These are phyloP conservation scores for Eucalyptus sideroxylon DNA, from an alignment of 345 rosid species.

Conservation along the genomic window DNA sequence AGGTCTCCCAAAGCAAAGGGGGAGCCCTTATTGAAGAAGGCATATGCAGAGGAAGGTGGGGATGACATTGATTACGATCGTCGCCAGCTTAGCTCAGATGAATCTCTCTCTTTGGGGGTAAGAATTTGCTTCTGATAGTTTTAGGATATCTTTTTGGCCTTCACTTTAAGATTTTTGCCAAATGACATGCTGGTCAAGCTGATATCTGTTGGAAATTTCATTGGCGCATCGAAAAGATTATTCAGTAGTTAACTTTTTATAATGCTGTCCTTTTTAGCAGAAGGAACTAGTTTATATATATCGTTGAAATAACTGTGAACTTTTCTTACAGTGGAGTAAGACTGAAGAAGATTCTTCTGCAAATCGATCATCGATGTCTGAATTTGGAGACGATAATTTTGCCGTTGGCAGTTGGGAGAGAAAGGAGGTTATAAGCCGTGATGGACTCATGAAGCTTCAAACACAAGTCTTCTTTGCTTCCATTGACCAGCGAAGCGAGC, in stretches of 20 bases:
- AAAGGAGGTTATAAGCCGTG: slow-evolving; percentile 74
- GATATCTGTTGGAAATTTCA: background rate
- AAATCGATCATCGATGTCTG: slow-evolving; percentile 55
- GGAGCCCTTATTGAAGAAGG: slow-evolving; percentile 88
- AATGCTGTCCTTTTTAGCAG: background rate
- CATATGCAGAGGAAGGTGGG: slow-evolving; percentile 94
- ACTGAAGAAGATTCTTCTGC: slow-evolving; percentile 54
- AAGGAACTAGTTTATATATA: background rate
- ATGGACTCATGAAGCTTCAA: slow-evolving; percentile 80
- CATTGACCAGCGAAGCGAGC: slow-evolving; percentile 89
- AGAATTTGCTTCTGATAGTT: slow-evolving; percentile 1
- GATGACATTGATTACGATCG: slow-evolving; percentile 98
- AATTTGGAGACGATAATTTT: slow-evolving; percentile 92
- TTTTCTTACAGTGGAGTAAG: slow-evolving; percentile 53
- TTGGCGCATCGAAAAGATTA: background rate
- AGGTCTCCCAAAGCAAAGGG: slow-evolving; percentile 80
- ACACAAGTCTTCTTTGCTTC: slow-evolving; percentile 77
- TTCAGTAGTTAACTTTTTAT: background rate
- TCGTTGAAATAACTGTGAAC: background rate
- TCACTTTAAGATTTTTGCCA: background rate
- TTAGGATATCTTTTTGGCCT: background rate
- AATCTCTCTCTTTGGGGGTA: slow-evolving; percentile 38
- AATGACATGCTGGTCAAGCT: background rate
- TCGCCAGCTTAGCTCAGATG: slow-evolving; percentile 85
- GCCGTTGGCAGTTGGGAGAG: slow-evolving; percentile 85